These are phyloP conservation scores for Neckera pumila DNA, from an alignment of 225 moss, liverwort and hornwort genomes.

Conservation along the genomic window DNA sequence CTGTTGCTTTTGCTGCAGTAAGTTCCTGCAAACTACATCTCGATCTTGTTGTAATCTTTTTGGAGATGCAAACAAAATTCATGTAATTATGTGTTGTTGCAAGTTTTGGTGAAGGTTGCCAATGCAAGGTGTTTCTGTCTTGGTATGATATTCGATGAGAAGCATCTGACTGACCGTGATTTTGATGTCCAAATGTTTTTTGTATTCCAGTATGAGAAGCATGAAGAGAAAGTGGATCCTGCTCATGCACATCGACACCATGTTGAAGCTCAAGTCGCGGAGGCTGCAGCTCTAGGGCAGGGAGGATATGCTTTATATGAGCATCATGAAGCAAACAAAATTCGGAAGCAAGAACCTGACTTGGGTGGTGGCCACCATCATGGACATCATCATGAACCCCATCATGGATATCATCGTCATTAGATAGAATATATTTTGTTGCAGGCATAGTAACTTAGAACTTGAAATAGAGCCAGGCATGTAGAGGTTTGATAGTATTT, in stretches of 20 bases:
- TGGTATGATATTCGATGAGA: background rate
- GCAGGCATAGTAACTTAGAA: no score
- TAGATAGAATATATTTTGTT: no score
- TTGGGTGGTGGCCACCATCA: background rate
- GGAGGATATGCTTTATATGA: background rate
- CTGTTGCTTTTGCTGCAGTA: background rate
- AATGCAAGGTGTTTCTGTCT: background rate
- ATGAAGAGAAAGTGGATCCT: conserved; percentile 1
- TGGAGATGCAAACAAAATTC: background rate
- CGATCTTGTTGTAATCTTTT: no score
- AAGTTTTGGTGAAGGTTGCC: background rate
- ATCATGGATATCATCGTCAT: no score
- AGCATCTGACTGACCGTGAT: background rate
- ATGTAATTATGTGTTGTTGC: no score
- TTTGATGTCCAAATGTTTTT: background rate
- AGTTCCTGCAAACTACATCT: background rate
- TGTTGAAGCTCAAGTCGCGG: background rate
- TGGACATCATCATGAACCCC: no score
- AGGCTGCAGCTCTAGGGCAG: background rate
- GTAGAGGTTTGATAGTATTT: no score
- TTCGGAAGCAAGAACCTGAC: background rate
- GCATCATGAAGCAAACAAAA: background rate
- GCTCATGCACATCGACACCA: background rate
- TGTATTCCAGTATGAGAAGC: background rate
- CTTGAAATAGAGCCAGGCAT: no score